Base-by-base conservation (phyloP, 2,329 filamentous ascomycete genomes). In the Cercospora zeae-maydis region DNA sequence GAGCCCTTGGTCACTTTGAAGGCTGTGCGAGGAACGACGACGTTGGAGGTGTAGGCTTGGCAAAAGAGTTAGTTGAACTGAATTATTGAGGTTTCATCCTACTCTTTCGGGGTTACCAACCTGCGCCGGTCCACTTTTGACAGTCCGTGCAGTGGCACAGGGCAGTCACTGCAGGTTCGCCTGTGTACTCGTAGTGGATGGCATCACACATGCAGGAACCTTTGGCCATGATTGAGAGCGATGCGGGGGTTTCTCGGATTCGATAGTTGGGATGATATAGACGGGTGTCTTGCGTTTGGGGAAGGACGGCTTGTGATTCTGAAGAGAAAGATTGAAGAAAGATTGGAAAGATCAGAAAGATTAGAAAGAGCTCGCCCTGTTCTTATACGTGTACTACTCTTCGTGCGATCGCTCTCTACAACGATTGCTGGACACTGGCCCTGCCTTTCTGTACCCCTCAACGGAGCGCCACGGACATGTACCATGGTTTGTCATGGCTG, bases 41-140 rank as follows among this genome's bases (percentile, higher is more conserved):
- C 78, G 70, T 85, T 86, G 69, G 82, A 80, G 33, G 83, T 84
- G 70, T 79, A 85, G 13, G 82, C 78, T 58, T 34, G 51, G 19
- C 8, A 7, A 10, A 19, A 14, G 51, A 13, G 16, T 31, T 10
- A 34, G 30, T 54, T 13, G 6, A 27, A 6, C 3, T 27, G 24
- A 27, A 27, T 21, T 19, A 19, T 36, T 8, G 51, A 21, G 51
- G 6, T 27, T 27, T 27, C 3, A 27, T 27, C 24, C 6, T 6
- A 27, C 24, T 27, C 24, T 27, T 6, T 27, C 24, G 24, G 51
- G 5, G n/a, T 14, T 16, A 9, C 51, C 5, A 16, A 54, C 51
- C 51, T n/a, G 80, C 76, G 39, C 83, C 83, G 8, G 81, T 79
- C 81, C 78, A 74, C 62, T 85, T 85, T 66, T 84, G 82, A 70